Conservation (phyloP, 495 filamentous ascomycete genomes). For the Durotheca rogersii region DNA sequence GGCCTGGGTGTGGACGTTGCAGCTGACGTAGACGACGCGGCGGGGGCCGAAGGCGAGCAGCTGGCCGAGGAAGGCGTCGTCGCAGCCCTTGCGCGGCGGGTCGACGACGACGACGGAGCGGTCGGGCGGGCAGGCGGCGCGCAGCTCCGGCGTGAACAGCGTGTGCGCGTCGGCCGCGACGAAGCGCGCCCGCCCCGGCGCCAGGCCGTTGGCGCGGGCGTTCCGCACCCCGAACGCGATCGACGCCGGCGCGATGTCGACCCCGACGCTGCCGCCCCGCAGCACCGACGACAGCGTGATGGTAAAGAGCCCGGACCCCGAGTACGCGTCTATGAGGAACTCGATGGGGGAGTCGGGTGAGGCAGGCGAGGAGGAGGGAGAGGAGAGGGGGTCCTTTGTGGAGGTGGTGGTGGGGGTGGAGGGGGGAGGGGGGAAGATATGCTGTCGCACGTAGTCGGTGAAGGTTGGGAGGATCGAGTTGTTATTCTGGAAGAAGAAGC, state of each 20-base stretch:
- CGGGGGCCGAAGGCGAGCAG: slow-evolving; percentile 71
- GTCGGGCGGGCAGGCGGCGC: slow-evolving; percentile 65
- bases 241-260: slow-evolving; percentile 61
- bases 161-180: slow-evolving; percentile 78
- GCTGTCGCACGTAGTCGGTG: slow-evolving; percentile 84
- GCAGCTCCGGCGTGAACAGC: slow-evolving; percentile 70
- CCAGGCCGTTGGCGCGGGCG: slow-evolving; percentile 72
- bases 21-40: slow-evolving; percentile 89
- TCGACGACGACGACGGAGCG: slow-evolving; percentile 91
- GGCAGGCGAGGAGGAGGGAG: slow-evolving; percentile 20
- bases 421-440: slow-evolving; percentile 59
- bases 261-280: slow-evolving; percentile 47
- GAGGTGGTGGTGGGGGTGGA: slow-evolving; percentile 20
- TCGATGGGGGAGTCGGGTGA: slow-evolving; percentile 51
- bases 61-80: slow-evolving; percentile 78
- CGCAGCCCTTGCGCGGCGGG: slow-evolving; percentile 93
- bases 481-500: slow-evolving; percentile 98
- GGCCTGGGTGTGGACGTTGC: slow-evolving; percentile 97
- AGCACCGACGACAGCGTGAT: slow-evolving; percentile 87
- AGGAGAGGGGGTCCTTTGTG: slow-evolving; percentile 38
- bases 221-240: slow-evolving; percentile 76
- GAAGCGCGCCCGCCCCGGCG: slow-evolving; percentile 62
- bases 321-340: slow-evolving; percentile 96
- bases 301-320: slow-evolving; percentile 93
- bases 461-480: slow-evolving; percentile 94